Evolutionary conservation across 805 yeast genomes (phyloP), one percentile per base, ranked within the genome.

Genomic region (Candida chauliodis): DNA sequence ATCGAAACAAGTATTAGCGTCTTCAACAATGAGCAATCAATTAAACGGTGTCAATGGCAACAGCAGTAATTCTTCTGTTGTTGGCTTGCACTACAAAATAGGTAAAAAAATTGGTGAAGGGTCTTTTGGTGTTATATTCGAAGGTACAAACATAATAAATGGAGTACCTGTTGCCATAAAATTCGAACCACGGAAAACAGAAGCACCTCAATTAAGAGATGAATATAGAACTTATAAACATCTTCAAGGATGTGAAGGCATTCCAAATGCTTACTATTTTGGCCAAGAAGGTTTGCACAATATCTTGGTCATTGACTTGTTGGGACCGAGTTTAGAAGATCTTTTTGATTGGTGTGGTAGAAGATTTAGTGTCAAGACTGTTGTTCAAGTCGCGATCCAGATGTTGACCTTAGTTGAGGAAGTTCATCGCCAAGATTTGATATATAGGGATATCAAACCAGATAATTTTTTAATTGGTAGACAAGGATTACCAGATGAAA

Each of bases 101-200:
- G 93, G 91, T 8, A 83, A 84, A 53, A 85, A 85, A 59, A 85
- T 85, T 38, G 95, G 95, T 25, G 93, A 85, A 56, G 95, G 95
- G 2, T 84, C 93, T 0, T 85, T 85, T 66, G 95, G 95, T 24
- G 84, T 84, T 7, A 81, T 85, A 37, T 85, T 84, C 58, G 89
- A 84, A 63, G 95, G 95, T 28, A 76, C 79, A 40, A 86, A 85
- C 53, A 63, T 85, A 44, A 64, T 84, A 43, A 76, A 83, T 46
- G 78, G 80, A 34, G 69, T 62, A 11, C 54, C 79, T 16, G 91
- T 84, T 22, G 93, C 90, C 3, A 83, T 84, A 53, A 84, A 84
- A 58, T 84, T 84, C 55, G 95, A 84, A 57, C 85, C 88, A 18
- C 69, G 90, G 43, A 79, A 81, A 51, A 77, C 86, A 2, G 93